Conservation (phyloP, 257 asterid genomes). For the Phtheirospermum japonicum region DNA sequence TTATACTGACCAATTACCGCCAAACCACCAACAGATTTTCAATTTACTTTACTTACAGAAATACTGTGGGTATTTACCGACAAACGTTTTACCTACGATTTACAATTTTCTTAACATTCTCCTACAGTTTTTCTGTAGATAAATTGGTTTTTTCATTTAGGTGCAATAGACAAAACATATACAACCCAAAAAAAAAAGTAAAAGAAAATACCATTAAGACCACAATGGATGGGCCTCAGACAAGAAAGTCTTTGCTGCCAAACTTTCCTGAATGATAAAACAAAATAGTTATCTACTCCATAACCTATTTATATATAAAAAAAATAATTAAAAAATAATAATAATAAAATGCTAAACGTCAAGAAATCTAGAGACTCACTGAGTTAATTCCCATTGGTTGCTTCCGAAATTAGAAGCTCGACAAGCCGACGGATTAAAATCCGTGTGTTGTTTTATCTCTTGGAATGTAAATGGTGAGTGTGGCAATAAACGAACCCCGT, state of each 20-base stretch:
- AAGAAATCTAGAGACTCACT: slow-evolving; percentile 57
- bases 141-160: too few relatives aligned
- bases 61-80: too few relatives aligned
- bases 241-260: slow-evolving; percentile 88
- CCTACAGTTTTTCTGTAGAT: too few relatives aligned
- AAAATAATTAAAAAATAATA: too few relatives aligned
- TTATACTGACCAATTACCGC: too few relatives aligned
- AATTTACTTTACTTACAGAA: too few relatives aligned
- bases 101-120: too few relatives aligned
- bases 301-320: too few relatives aligned
- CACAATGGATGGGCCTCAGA: slow-evolving; percentile 74
- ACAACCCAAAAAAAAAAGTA: not conserved
- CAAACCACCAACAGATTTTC: too few relatives aligned
- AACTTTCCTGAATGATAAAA: slow-evolving; percentile 51
- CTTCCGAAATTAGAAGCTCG: slow-evolving; percentile 37
- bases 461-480: slow-evolving; percentile 65
- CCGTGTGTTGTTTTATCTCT: slow-evolving; percentile 62
- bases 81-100: too few relatives aligned
- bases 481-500: slow-evolving; percentile 33
- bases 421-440: slow-evolving; percentile 34
- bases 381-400: slow-evolving; percentile 41
- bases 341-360: too few relatives aligned
- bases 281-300: not conserved
- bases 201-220: slow-evolving; percentile 55
- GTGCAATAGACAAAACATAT: not conserved